Evolutionary conservation across 208 protist species (phyloP), one percentile per base, ranked within the genome.

Genomic region (Wallacemonas sp.): DNA sequence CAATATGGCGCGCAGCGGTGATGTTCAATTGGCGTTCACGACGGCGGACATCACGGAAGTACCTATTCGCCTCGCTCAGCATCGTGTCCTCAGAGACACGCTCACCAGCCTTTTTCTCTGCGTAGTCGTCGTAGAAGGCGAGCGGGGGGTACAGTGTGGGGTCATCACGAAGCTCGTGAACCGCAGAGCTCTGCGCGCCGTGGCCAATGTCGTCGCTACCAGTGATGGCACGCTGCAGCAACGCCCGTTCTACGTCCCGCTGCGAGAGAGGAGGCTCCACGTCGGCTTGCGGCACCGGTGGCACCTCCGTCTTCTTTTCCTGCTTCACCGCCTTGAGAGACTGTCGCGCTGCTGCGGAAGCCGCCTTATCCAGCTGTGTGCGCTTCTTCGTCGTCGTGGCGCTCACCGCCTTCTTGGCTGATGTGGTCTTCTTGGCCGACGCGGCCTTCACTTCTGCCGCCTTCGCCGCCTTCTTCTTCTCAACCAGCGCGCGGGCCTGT

Each of bases 31-130:
- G 44, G 24, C 69, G 74, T 61, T 95, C 87, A 46, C 58, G 45
- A 32, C 79, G 74, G n/a, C 76, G 69, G n/a, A 93, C 60, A 32
- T 87, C 72, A 34, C 71, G 79, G 63, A 95, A 95, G 71, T 89
- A 95, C n/a, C 55, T 41, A 58, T 95, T 72, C 6, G 90, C 90
- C 26, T 83, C 68, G 48, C 68, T 37, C 21, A 95, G 70, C 27
- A 95, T 66, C 29, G 68, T 69, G 13, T 93, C 85, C 13, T 85
- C 77, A 12, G 73, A 73, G 8, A 90, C 78, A 1, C 72, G 60
- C 19, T 93, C 82, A 17, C 73, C 73, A 22, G 73, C 73, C 52
- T 85, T 86, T 50, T 83, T 78, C 68, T 88, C 82, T 22, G 81
- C 80, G 73, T 93, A 90, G 54, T 87, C 78, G 53, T 88, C 81